phyloP scores from a whole-genome alignment of 768 basidiomycete genomes.

The Tylopilus balloui region DNA sequence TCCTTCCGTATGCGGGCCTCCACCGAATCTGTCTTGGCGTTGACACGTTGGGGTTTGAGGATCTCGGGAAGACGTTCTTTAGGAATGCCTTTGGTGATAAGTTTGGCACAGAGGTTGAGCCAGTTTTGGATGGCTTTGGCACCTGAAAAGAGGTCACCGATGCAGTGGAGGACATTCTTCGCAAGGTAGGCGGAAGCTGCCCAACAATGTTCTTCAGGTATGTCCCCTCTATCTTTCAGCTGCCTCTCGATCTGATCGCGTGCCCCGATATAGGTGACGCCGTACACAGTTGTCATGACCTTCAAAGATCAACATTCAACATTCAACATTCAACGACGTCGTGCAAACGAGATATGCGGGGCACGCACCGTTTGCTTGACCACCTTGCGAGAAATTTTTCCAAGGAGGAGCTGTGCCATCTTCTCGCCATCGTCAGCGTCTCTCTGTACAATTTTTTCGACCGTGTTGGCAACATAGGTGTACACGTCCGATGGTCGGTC shows the following conservation, averaged over 20 bases:
- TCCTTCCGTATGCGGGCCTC: conserved; percentile 61
- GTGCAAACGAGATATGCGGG: not conserved
- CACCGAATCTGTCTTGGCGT: conserved; percentile 18
- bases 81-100: conserved; percentile 86
- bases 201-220: conserved; percentile 74
- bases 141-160: conserved; percentile 90
- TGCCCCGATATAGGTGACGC: conserved; percentile 93
- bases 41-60: conserved; percentile 17
- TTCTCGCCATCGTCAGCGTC: conserved; percentile 51
- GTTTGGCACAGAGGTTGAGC: conserved; percentile 76
- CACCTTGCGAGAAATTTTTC: conserved; percentile 85
- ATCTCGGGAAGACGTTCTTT: conserved; percentile 55
- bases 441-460: conserved; percentile 58
- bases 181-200: conserved; percentile 73
- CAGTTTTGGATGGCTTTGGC: conserved; percentile 89
- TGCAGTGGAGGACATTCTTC: conserved; percentile 69
- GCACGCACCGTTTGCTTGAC: conserved; percentile 90
- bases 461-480: conserved; percentile 83
- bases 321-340: not conserved
- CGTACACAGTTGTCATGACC: conserved; percentile 99
- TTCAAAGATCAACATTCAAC: conserved; percentile 25
- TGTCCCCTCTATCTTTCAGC: conserved; percentile 68
- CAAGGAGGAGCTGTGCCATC: conserved; percentile 58
- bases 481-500: conserved; percentile 95
- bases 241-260: conserved; percentile 92